Evolutionary conservation across 768 basidiomycete genomes (phyloP).

Genomic region (Pseudohyphozyma bogoriensis): DNA sequence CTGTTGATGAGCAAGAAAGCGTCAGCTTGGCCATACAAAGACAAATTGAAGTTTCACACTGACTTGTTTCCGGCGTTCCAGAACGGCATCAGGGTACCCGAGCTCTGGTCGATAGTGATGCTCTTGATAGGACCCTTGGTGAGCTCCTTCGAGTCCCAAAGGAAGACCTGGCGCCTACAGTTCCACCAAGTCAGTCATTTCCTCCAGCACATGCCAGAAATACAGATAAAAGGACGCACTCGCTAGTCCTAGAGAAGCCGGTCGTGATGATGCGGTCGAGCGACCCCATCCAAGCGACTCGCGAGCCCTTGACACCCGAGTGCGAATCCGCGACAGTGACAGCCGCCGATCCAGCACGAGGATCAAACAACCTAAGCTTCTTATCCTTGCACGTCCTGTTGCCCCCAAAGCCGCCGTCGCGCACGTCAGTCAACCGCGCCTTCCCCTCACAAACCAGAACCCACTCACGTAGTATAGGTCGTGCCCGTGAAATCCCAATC

Average conservation of each 20-base stretch:
- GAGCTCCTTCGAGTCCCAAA: slow-evolving; percentile 80
- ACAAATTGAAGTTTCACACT: slow-evolving; percentile 53
- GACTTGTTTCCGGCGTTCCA: slow-evolving; percentile 83
- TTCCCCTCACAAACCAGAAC: background rate
- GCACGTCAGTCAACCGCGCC: background rate
- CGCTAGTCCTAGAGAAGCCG: slow-evolving; percentile 93
- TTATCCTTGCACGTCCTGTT: slow-evolving; percentile 68
- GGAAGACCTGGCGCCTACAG: slow-evolving; percentile 69
- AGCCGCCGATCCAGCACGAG: slow-evolving; percentile 69
- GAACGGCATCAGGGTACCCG: slow-evolving; percentile 95
- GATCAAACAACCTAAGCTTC: slow-evolving; percentile 84
- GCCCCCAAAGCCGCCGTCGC: too few relatives aligned
- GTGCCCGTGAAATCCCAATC: slow-evolving; percentile 73
- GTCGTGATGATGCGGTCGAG: slow-evolving; percentile 82
- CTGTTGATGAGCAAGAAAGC: background rate
- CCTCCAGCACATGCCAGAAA: too few relatives aligned
- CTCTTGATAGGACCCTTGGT: slow-evolving; percentile 57
- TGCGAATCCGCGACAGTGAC: slow-evolving; percentile 78
- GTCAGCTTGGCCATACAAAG: slow-evolving; percentile 37
- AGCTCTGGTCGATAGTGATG: slow-evolving; percentile 69
- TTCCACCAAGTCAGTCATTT: too few relatives aligned
- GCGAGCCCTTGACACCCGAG: slow-evolving; percentile 81
- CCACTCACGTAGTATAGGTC: slow-evolving; percentile 53
- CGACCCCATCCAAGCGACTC: slow-evolving; percentile 85
- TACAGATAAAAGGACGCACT: too few relatives aligned